Percentiles rank a stretch among this genome's conserved stretches.
Evolutionary conservation across 345 rosid genomes (phyloP).

Genomic region (Hirschfeldia incana): DNA sequence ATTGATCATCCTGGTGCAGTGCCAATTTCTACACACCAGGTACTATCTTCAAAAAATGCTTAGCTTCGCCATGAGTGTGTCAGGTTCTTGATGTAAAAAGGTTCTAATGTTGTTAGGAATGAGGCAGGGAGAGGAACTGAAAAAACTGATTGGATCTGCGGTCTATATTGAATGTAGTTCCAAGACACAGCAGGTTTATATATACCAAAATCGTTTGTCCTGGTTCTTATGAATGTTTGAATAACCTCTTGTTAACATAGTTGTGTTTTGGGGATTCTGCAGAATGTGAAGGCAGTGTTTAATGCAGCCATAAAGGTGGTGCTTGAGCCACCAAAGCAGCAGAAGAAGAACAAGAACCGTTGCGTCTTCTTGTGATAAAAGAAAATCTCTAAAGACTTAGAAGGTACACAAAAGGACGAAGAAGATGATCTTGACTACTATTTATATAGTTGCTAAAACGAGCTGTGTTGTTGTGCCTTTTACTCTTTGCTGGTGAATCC

Average conservation of each 20-base stretch:
- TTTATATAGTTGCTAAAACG: constrained; percentile 36
- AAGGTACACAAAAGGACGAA: constrained; percentile 13
- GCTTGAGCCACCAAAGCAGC: constrained; percentile 82
- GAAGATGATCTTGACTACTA: constrained; percentile 15
- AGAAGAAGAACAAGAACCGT: constrained; percentile 67
- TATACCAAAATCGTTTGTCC: neutral
- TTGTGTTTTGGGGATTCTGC: constrained; percentile 11
- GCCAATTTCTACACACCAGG: constrained; percentile 69
- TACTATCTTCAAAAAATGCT: neutral
- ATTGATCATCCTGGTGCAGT: constrained; percentile 73
- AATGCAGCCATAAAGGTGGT: constrained; percentile 85
- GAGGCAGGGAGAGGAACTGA: constrained; percentile 88
- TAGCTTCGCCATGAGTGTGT: too few species aligned
- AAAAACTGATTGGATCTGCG: constrained; percentile 81
- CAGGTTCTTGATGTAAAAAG: too few species aligned
- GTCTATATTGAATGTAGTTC: constrained; percentile 93
- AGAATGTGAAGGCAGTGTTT: constrained; percentile 88
- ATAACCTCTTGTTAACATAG: too few species aligned
- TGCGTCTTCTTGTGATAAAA: constrained; percentile 58
- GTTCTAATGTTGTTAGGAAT: neutral
- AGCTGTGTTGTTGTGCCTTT: constrained; percentile 35
- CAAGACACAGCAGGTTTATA: constrained; percentile 80
- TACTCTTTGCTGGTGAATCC: constrained; percentile 19
- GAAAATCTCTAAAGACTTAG: constrained; percentile 2
- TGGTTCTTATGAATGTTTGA: neutral